Evolutionary conservation across 768 basidiomycete genomes (phyloP).

Genomic region (Saitozyma sp.): DNA sequence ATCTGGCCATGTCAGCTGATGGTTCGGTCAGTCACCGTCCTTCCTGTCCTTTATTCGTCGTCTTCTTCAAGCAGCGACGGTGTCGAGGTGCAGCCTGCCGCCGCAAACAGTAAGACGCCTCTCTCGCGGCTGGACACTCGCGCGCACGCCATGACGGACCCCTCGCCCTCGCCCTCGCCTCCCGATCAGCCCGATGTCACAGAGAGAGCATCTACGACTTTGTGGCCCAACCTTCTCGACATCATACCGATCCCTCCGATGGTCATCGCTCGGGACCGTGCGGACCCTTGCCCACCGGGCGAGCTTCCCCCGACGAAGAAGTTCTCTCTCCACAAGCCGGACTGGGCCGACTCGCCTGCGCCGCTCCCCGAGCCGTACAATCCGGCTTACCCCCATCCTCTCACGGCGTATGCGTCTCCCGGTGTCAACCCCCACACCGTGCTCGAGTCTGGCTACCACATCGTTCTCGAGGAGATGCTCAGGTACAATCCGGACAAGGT

Average conservation of each 20-base stretch:
- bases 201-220: no score
- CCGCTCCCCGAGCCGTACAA: conserved; percentile 43
- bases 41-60: no score
- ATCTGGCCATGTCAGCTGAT: no score
- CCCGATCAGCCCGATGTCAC: no score
- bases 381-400: conserved; percentile 40
- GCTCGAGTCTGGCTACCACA: conserved; percentile 23
- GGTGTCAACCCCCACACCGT: conserved; percentile 33
- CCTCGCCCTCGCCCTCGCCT: no score
- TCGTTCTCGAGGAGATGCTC: conserved; percentile 18
- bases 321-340: conserved; percentile 28
- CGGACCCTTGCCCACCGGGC: conserved; percentile 1
- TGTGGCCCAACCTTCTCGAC: no score
- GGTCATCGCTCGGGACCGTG: conserved; percentile 1
- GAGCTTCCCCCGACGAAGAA: conserved; percentile 21
- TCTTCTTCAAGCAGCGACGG: no score
- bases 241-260: neutral
- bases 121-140: no score
- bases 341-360: conserved; percentile 30
- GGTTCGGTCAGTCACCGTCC: no score
- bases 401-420: conserved; percentile 43
- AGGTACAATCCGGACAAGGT: conserved; percentile 17
- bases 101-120: no score
- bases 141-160: no score
- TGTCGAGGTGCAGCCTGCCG: no score